These are phyloP conservation scores for Colletotrichum tabaci DNA, from an alignment of 2,329 filamentous ascomycete species.

Conservation along the genomic window DNA sequence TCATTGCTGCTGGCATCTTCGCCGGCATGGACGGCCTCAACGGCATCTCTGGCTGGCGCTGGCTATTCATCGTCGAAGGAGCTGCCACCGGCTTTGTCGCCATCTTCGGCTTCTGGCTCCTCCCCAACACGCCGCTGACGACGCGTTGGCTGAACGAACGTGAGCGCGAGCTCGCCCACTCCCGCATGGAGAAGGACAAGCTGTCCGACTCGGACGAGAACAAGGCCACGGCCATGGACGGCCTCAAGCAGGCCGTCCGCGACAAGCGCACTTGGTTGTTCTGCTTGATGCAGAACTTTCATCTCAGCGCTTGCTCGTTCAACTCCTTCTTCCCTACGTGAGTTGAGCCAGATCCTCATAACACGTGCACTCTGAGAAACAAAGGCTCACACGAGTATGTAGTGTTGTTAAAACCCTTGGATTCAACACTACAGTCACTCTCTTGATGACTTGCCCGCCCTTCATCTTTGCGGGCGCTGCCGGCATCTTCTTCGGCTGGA, in stretches of 20 bases:
- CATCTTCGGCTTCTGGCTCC: constrained; percentile 70
- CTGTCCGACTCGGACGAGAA: constrained; percentile 59
- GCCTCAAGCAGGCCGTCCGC: constrained; percentile 63
- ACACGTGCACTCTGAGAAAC: too few species aligned
- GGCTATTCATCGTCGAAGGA: constrained; percentile 72
- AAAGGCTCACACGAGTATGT: neutral
- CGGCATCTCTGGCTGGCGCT: constrained; percentile 75
- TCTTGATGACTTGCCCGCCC: constrained; percentile 67
- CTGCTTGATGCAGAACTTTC: constrained; percentile 69
- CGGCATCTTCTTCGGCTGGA: constrained; percentile 64
- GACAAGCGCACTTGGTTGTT: constrained; percentile 69
- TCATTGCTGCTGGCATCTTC: constrained; percentile 76
- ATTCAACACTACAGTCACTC: constrained; percentile 64
- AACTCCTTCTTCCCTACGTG: constrained; percentile 63
- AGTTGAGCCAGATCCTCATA: constrained; percentile 18
- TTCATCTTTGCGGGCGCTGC: constrained; percentile 64
- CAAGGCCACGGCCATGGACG: constrained; percentile 59
- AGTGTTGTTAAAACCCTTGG: constrained; percentile 64
- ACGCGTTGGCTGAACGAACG: constrained; percentile 61
- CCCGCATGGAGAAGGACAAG: constrained; percentile 65
- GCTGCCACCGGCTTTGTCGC: constrained; percentile 74
- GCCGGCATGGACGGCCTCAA: constrained; percentile 68
- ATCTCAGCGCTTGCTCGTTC: constrained; percentile 63
- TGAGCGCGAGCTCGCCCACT: constrained; percentile 63
- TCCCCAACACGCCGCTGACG: constrained; percentile 57